These are phyloP conservation scores for Psilocybe azurescens DNA, from an alignment of 768 basidiomycete genomes.

Conservation along the genomic window DNA sequence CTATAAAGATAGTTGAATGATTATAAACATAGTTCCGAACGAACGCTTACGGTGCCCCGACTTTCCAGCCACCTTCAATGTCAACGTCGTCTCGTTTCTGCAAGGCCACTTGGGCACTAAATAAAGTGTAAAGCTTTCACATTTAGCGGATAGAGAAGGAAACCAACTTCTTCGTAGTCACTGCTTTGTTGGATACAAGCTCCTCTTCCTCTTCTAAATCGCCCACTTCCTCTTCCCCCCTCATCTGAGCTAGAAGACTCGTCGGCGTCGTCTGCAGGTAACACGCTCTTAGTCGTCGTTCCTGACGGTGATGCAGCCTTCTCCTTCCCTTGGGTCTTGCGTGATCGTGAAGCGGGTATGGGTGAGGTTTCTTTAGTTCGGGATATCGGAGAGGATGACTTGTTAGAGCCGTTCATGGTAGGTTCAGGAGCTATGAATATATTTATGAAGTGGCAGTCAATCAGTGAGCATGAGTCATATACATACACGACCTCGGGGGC, in stretches of 20 bases:
- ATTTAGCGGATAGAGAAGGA: background rate
- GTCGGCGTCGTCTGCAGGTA: slow-evolving; percentile 26
- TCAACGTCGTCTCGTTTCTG: slow-evolving; percentile 72
- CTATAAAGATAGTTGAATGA: slow-evolving; percentile 43
- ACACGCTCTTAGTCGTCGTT: slow-evolving; percentile 19
- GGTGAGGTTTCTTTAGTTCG: slow-evolving; percentile 7
- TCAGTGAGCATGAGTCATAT: background rate
- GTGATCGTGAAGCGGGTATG: slow-evolving; percentile 6
- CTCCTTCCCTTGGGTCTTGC: slow-evolving; percentile 18
- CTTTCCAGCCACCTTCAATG: slow-evolving; percentile 82
- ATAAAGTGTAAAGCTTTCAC: background rate
- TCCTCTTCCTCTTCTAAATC: slow-evolving; percentile 38
- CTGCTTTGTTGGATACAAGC: slow-evolving; percentile 34
- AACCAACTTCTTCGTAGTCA: slow-evolving; percentile 67
- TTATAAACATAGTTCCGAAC: background rate
- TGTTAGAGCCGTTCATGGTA: background rate
- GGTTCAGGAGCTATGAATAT: background rate
- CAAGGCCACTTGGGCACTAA: slow-evolving; percentile 73
- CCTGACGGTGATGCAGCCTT: slow-evolving; percentile 16
- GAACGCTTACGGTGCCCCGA: slow-evolving; percentile 75
- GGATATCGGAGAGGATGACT: background rate
- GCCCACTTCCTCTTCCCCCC: slow-evolving; percentile 30
- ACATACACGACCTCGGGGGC: slow-evolving; percentile 10
- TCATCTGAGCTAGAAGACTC: slow-evolving; percentile 30
- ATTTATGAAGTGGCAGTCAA: background rate